phyloP scores from a whole-genome alignment of 768 basidiomycete species.

The Tricholoma bakamatsutake region DNA sequence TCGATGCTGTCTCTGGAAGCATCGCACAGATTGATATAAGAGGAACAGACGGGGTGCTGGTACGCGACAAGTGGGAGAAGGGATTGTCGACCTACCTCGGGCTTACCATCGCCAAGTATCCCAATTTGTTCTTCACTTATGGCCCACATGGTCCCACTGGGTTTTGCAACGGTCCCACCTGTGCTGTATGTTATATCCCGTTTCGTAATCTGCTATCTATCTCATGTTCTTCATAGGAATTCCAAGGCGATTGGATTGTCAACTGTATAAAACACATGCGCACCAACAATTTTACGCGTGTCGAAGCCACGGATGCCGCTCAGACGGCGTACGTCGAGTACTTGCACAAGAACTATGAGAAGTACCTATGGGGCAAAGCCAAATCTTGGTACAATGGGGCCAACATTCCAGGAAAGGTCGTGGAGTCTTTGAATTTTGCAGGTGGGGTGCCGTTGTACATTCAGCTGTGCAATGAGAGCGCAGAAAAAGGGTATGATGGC shows the following conservation, averaged over 20 bases:
- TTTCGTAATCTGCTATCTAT: not conserved
- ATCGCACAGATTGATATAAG: slow-evolving; percentile 18
- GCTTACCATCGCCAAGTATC: slow-evolving; percentile 14
- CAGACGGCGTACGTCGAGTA: not conserved
- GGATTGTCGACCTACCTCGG: slow-evolving; percentile 19
- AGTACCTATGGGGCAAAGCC: slow-evolving; percentile 12
- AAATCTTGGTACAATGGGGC: slow-evolving; percentile 22
- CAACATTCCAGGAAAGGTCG: slow-evolving; percentile 20
- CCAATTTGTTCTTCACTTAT: slow-evolving; percentile 22
- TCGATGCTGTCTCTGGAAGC: slow-evolving; percentile 14
- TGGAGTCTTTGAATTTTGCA: slow-evolving; percentile 18
- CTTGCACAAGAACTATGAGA: slow-evolving; percentile 9
- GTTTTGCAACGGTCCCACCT: slow-evolving; percentile 20
- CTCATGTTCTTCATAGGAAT: slow-evolving; percentile 9
- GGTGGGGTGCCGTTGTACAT: slow-evolving; percentile 18
- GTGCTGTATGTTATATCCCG: slow-evolving; percentile 10
- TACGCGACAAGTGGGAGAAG: slow-evolving; percentile 19
- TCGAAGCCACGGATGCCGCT: slow-evolving; percentile 2
- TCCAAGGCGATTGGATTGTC: slow-evolving; percentile 21
- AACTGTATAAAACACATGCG: slow-evolving; percentile 14
- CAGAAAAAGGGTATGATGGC: not conserved
- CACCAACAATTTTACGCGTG: not conserved
- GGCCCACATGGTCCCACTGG: slow-evolving; percentile 21
- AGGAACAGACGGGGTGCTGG: slow-evolving; percentile 12
- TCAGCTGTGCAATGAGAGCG: slow-evolving; percentile 12